A percentile compares a stretch with the other conserved stretches of the same genome.
Evolutionary conservation across 352 stramenopile genomes (phyloP).

Genomic region (Blastocystis sp.): DNA sequence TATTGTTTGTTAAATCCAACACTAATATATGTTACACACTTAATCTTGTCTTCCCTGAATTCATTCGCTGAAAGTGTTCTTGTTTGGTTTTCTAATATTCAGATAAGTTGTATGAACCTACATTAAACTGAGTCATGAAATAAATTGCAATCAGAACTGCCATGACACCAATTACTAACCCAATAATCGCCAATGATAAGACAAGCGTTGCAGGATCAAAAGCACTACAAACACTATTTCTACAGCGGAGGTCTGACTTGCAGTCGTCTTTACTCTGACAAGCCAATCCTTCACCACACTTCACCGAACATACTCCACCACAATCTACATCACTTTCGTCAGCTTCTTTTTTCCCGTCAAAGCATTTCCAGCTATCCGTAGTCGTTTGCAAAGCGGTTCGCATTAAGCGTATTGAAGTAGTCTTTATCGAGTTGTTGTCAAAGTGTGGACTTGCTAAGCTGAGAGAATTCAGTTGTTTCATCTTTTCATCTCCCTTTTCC

Average conservation of each 20-base stretch:
- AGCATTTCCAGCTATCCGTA: constrained; percentile 11
- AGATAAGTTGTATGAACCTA: background rate
- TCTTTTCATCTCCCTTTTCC: background rate
- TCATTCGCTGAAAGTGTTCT: background rate
- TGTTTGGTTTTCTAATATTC: background rate
- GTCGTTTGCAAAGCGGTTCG: constrained; percentile 2
- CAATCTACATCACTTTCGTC: constrained; percentile 50
- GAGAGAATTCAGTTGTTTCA: background rate
- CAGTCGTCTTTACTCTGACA: constrained; percentile 41
- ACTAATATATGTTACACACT: background rate
- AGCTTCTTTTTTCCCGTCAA: background rate
- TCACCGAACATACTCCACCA: background rate
- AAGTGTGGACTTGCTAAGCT: background rate
- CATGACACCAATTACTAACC: background rate
- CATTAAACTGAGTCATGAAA: background rate
- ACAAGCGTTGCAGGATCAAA: background rate
- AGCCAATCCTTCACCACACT: background rate
- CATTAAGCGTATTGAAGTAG: background rate
- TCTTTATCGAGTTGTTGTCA: background rate
- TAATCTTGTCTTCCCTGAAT: background rate
- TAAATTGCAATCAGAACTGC: background rate
- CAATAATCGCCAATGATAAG: background rate
- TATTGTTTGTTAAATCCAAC: background rate
- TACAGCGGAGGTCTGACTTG: background rate
- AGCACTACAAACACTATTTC: background rate